Evolutionary conservation across 352 stramenopile genomes (phyloP).

Genomic region (Phytophthora syringae): DNA sequence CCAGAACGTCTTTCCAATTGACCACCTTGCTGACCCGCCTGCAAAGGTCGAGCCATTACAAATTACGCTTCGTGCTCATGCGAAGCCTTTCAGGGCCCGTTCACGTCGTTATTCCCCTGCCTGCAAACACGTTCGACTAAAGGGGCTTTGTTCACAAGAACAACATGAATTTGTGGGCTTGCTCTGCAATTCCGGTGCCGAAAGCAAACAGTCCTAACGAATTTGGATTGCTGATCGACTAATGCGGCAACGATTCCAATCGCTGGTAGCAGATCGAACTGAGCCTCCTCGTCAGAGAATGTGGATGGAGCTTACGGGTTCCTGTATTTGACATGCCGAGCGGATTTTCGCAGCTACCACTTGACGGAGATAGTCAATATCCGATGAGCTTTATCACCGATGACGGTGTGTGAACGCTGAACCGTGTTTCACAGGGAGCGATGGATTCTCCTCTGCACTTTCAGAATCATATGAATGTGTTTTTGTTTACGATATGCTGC

Average conservation of each 20-base stretch:
- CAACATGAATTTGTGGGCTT: constrained; percentile 14
- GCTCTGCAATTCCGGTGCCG: constrained; percentile 6
- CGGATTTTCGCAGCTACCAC: constrained; percentile 26
- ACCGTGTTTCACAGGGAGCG: constrained; percentile 7
- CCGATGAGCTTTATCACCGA: constrained; percentile 34
- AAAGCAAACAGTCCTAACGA: constrained; percentile 7
- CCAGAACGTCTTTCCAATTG: constrained; percentile 7
- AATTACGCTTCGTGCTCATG: too few species aligned
- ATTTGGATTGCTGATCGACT: constrained; percentile 33
- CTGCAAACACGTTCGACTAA: not conserved
- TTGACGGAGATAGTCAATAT: constrained; percentile 19
- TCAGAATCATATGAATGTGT: constrained; percentile 25
- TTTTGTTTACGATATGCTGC: constrained; percentile 13
- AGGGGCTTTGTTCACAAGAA: constrained; percentile 10
- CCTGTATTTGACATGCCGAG: constrained; percentile 28
- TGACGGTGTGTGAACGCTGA: constrained; percentile 22
- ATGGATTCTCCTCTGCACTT: constrained; percentile 15
- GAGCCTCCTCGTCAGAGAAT: not conserved
- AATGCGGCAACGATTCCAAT: not conserved
- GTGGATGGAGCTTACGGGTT: constrained; percentile 10
- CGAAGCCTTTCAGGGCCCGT: too few species aligned
- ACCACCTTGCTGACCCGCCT: not conserved
- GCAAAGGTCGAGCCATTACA: constrained; percentile 14
- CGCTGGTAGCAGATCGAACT: too few species aligned
- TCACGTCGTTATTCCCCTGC: too few species aligned